These are phyloP conservation scores for Xylaria polymorpha DNA, from an alignment of 2,329 filamentous ascomycete species.

Conservation along the genomic window DNA sequence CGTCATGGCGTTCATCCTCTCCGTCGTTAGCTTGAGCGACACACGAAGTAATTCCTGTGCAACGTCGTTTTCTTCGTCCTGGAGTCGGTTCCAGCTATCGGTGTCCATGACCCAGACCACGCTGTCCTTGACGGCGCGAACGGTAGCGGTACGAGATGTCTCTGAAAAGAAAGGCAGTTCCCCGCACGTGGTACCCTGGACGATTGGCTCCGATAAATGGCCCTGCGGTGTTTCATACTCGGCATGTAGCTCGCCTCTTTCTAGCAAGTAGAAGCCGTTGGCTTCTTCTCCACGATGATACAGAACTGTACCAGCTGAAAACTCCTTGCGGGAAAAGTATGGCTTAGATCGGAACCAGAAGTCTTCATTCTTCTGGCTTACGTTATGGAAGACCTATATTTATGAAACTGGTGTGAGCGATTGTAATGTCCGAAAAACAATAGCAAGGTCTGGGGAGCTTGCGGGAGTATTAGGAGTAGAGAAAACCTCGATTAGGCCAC, in stretches of 20 bases:
- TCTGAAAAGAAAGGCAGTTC: slow-evolving; percentile 97
- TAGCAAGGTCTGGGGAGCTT: too few species aligned
- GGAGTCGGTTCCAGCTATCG: slow-evolving; percentile 77
- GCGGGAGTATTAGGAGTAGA: not conserved
- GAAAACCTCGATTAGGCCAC: not conserved
- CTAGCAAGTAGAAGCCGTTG: slow-evolving; percentile 88
- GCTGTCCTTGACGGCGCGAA: slow-evolving; percentile 82
- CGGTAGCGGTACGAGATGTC: slow-evolving; percentile 86
- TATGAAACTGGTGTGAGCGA: not conserved
- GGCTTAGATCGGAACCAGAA: slow-evolving; percentile 88
- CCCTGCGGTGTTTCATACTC: slow-evolving; percentile 95
- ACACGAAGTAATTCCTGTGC: slow-evolving; percentile 86
- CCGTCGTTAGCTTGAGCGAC: slow-evolving; percentile 91
- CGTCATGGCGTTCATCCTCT: slow-evolving; percentile 83
- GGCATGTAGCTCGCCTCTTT: slow-evolving; percentile 86
- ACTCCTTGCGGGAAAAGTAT: slow-evolving; percentile 79
- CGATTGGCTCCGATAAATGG: slow-evolving; percentile 87
- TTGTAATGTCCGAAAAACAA: too few species aligned
- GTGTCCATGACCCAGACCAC: slow-evolving; percentile 84
- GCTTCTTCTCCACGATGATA: slow-evolving; percentile 82
- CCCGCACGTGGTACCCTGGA: slow-evolving; percentile 93
- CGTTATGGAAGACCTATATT: slow-evolving; percentile 80
- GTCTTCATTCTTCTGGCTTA: slow-evolving; percentile 88
- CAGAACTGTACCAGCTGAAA: slow-evolving; percentile 75
- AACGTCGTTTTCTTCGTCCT: slow-evolving; percentile 78